phyloP scores from a whole-genome alignment of 2,329 filamentous ascomycete species.

The Oidium heveae region DNA sequence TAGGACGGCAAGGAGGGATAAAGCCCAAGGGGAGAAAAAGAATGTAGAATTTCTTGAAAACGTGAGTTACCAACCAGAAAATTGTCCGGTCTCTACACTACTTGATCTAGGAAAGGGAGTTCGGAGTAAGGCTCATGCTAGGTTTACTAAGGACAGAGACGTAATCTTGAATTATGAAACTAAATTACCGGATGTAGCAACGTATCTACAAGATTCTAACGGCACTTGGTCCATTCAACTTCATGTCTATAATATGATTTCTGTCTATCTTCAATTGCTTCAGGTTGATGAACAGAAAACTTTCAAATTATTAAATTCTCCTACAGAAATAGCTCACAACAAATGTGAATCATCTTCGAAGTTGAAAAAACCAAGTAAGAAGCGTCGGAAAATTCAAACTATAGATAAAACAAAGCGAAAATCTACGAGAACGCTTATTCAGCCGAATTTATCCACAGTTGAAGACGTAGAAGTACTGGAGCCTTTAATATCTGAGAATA shows the following conservation, averaged over 20 bases:
- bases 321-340: not conserved
- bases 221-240: constrained; percentile 12
- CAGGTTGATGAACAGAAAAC: no score
- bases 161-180: no score
- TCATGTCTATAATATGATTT: constrained; percentile 13
- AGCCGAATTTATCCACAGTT: not conserved
- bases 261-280: constrained; percentile 2
- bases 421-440: not conserved
- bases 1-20: not conserved
- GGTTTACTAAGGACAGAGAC: no score
- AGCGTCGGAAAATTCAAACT: not conserved
- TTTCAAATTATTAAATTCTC: not conserved
- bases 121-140: no score
- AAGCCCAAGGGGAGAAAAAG: not conserved
- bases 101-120: no score
- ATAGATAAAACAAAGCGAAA: not conserved
- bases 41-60: not conserved
- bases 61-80: not conserved
- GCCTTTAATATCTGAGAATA: not conserved
- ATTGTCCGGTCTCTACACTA: no score
- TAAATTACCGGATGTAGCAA: constrained; percentile 10
- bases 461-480: not conserved
- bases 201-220: constrained; percentile 10
- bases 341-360: not conserved
- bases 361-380: not conserved